phyloP scores from a whole-genome alignment of 805 yeast genomes.

The Yamadazyma tumulicola region DNA sequence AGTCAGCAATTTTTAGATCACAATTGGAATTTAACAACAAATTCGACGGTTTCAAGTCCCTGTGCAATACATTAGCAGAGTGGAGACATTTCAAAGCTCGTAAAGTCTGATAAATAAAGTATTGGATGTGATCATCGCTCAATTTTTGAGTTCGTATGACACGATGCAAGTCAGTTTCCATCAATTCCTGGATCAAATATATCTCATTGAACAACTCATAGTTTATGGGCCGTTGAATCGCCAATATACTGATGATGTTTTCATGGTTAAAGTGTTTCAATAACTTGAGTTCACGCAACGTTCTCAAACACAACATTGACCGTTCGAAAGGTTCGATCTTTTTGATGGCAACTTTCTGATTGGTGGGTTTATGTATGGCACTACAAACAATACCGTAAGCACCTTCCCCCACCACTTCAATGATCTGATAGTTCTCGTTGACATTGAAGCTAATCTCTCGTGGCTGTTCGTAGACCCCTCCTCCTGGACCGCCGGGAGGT shows the following conservation, averaged over 20 bases:
- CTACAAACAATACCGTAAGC: constrained; percentile 95
- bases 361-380: constrained; percentile 81
- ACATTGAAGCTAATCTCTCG: constrained; percentile 67
- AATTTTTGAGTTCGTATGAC: constrained; percentile 79
- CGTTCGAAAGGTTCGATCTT: constrained; percentile 91
- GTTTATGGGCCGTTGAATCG: constrained; percentile 78
- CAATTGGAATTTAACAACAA: constrained; percentile 85
- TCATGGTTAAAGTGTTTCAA: constrained; percentile 90
- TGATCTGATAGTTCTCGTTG: constrained; percentile 79
- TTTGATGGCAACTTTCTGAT: constrained; percentile 90
- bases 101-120: constrained; percentile 86
- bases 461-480: constrained; percentile 2
- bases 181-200: constrained; percentile 80
- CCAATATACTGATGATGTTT: constrained; percentile 84
- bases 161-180: constrained; percentile 84
- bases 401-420: constrained; percentile 89
- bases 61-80: constrained; percentile 88
- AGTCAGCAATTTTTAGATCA: constrained; percentile 91
- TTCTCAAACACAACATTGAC: constrained; percentile 82
- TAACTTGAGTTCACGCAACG: constrained; percentile 84
- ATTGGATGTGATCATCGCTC: constrained; percentile 91
- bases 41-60: constrained; percentile 91
- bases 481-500: not conserved
- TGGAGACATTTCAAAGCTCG: constrained; percentile 89
- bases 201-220: constrained; percentile 81